A percentile compares a stretch with the other conserved stretches of the same genome.
Conservation (phyloP, 805 yeast genomes). For the Candida pseudofarinosa region DNA sequence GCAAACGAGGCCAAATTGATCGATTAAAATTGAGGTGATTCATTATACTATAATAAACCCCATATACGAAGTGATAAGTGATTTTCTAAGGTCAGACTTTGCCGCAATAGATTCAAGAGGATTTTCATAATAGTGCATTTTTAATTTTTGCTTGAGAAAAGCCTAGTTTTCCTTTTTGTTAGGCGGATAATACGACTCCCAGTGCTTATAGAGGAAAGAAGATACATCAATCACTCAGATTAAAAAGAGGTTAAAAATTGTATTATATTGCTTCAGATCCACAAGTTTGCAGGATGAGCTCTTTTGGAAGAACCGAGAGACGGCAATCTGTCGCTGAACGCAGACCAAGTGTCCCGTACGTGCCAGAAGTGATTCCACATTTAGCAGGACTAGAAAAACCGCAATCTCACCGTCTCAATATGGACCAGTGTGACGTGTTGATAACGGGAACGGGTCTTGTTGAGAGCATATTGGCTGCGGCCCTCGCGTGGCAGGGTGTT, state of each 20-base stretch:
- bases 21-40: background rate
- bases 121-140: no score
- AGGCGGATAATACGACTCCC: background rate
- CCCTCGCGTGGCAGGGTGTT: slow-evolving; percentile 98
- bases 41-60: background rate
- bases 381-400: slow-evolving; percentile 79
- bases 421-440: slow-evolving; percentile 72
- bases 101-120: no score
- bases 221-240: background rate
- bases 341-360: slow-evolving; percentile 39
- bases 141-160: background rate
- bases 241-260: no score
- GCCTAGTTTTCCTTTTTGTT: background rate
- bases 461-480: slow-evolving; percentile 87
- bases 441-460: slow-evolving; percentile 91
- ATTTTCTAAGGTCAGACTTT: no score
- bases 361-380: slow-evolving; percentile 56
- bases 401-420: slow-evolving; percentile 57
- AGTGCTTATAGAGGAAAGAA: background rate
- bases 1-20: background rate
- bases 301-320: slow-evolving; percentile 31
- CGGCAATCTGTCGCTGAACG: slow-evolving; percentile 45
- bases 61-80: no score
- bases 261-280: background rate
- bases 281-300: slow-evolving; percentile 2